Percentiles rank a stretch among this genome's conserved stretches.
phyloP scores from a whole-genome alignment of 106 monocot species.

The Phalaenopsis aphrodite region DNA sequence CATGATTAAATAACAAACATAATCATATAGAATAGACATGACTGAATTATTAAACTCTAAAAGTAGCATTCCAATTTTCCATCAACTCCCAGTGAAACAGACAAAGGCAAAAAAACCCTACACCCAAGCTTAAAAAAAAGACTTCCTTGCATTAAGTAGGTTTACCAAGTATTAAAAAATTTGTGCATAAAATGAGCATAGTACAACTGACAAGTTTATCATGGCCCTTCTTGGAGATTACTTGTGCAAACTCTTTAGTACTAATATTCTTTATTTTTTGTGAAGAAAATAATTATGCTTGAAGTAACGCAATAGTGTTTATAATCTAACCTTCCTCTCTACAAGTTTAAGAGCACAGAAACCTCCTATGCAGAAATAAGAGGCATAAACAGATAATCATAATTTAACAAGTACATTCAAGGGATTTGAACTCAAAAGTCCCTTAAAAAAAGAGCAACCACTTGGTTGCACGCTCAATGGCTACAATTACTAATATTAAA shows the following conservation, averaged over 20 bases:
- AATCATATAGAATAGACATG: not conserved
- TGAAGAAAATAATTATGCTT: not conserved
- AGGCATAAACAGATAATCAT: not conserved
- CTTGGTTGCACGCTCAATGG: not conserved
- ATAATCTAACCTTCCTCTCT: not conserved
- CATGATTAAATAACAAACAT: not conserved
- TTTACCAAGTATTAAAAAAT: not conserved
- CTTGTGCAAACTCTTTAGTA: not conserved
- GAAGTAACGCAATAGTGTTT: not conserved
- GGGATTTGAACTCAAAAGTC: no score
- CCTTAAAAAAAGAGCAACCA: not conserved
- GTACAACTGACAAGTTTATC: not conserved
- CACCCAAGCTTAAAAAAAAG: not conserved
- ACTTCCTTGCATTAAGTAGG: not conserved
- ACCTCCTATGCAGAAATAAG: not conserved
- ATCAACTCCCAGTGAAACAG: not conserved
- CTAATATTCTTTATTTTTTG: not conserved
- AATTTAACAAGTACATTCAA: not conserved
- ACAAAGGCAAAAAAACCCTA: not conserved
- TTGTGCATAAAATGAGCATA: not conserved
- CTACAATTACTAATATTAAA: not conserved
- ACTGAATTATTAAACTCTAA: not conserved
- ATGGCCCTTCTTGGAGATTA: not conserved
- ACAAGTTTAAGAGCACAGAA: not conserved
- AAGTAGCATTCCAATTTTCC: not conserved